Evolutionary conservation across 2,329 filamentous ascomycete genomes (phyloP), one percentile per base, ranked within the genome.

Genomic region (Leptographium galeiforme): DNA sequence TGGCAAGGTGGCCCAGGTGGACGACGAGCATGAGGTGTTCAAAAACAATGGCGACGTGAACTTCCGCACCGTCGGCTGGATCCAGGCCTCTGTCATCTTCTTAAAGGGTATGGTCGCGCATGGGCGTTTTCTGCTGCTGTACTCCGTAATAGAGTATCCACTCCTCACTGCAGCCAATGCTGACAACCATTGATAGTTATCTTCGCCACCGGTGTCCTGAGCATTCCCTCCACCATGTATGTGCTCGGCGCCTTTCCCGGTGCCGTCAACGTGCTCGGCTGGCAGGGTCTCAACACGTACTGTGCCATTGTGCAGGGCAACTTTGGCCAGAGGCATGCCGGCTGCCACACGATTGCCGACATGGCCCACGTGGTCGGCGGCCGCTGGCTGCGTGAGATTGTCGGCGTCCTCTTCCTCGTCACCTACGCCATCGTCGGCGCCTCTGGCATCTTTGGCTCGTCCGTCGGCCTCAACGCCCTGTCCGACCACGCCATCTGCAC

Each of bases 181-280:
- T 48, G n/a, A 41, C 30, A 16, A 2, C 39, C 8, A 36, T 18
- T 4, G 16, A 38, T 18, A 51, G 49, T 51, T n/a, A 36, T 51
- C 39, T 51, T 76, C 3, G 69, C 73, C 38, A 73, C 77, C 40
- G 84, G 84, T 58, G 84, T 87, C 63, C 72, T 86, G 53, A 85
- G 48, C 34, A 57, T 57, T 45, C 55, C 55, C 4, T 88, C 72
- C 78, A 84, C 61, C 84, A 88, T 60, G 76, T 87, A 88, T 65
- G 81, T 80, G 53, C 87, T 88, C 74, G 88, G 87, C 68, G 85
- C 85, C 58, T 87, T 91, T 60, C 87, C 88, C 1, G 82, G 87
- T 58, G 85, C 82, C 32, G 91, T 93, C 70, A 91, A 91, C 73
- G 83, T 79, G 61, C 79, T 94, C 2, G 82, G 81, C 61, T 72